Evolutionary conservation across 495 filamentous ascomycete species (phyloP).

Genomic region (Daldinia grandis): DNA sequence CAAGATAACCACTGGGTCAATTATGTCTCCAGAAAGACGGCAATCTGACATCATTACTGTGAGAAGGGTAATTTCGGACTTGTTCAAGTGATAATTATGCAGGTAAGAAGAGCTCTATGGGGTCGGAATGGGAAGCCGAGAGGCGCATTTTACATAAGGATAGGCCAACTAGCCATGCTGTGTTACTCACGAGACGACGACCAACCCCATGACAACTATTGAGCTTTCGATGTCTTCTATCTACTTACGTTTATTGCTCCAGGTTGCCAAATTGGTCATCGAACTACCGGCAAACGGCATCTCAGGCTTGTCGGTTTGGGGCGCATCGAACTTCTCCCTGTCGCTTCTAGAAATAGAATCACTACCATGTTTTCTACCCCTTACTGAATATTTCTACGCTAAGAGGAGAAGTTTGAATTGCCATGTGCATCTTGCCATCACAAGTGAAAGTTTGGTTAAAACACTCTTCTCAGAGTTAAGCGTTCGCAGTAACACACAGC

Average conservation of each 20-base stretch:
- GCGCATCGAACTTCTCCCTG: not conserved
- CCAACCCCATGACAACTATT: not conserved
- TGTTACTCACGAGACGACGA: not conserved
- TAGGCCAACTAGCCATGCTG: not conserved
- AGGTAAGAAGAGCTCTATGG: not conserved
- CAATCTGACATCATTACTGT: not conserved
- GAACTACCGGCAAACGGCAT: not conserved
- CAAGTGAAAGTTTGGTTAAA: not conserved
- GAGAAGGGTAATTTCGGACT: not conserved
- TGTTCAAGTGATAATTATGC: not conserved
- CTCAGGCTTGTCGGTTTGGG: not conserved
- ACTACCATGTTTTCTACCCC: slow-evolving; percentile 5
- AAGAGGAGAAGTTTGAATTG: slow-evolving; percentile 9
- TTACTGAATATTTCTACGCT: slow-evolving; percentile 9
- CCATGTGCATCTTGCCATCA: slow-evolving; percentile 1
- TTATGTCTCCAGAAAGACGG: not conserved
- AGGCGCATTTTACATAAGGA: slow-evolving; percentile 13
- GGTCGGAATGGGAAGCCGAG: slow-evolving; percentile 12
- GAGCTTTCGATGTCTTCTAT: not conserved
- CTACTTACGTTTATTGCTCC: not conserved
- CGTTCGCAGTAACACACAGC: slow-evolving; percentile 9
- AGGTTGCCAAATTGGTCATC: not conserved
- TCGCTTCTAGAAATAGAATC: slow-evolving; percentile 14
- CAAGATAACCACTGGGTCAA: not conserved
- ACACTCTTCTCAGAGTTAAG: not conserved